Conservation (phyloP, 2,329 filamentous ascomycete genomes). For the Calonectria naviculata region DNA sequence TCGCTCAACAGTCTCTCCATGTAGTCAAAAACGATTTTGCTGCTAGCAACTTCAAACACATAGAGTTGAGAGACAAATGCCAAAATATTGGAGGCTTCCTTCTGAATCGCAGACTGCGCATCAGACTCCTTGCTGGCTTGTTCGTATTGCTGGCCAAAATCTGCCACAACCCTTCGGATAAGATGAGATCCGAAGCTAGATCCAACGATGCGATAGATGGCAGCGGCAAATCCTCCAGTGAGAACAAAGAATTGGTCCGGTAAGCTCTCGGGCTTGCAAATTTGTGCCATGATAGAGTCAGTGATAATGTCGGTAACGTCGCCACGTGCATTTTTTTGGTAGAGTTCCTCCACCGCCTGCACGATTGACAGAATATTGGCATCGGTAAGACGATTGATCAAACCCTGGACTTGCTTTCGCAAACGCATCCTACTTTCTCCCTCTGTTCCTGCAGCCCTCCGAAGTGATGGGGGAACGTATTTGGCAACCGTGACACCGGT, state of each 20-base stretch:
- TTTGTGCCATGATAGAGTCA: slow-evolving; percentile 80
- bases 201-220: slow-evolving; percentile 87
- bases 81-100: slow-evolving; percentile 75
- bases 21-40: slow-evolving; percentile 90
- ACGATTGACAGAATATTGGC: slow-evolving; percentile 89
- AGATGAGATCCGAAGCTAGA: slow-evolving; percentile 91
- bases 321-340: slow-evolving; percentile 85
- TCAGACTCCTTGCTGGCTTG: slow-evolving; percentile 50
- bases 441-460: slow-evolving; percentile 71
- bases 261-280: slow-evolving; percentile 81
- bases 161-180: slow-evolving; percentile 80
- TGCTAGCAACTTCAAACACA: slow-evolving; percentile 88
- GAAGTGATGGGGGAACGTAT: slow-evolving; percentile 90
- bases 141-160: slow-evolving; percentile 76
- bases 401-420: slow-evolving; percentile 84
- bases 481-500: slow-evolving; percentile 65
- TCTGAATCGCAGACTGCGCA: slow-evolving; percentile 52
- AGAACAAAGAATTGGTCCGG: slow-evolving; percentile 92
- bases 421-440: slow-evolving; percentile 76
- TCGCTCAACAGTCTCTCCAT: slow-evolving; percentile 80
- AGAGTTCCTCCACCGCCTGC: slow-evolving; percentile 83
- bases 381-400: slow-evolving; percentile 93
- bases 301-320: slow-evolving; percentile 86
- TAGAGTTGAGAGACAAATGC: slow-evolving; percentile 89
- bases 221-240: slow-evolving; percentile 88